Conservation (phyloP, 306 rosid species). For the Mimosa bimucronata region DNA sequence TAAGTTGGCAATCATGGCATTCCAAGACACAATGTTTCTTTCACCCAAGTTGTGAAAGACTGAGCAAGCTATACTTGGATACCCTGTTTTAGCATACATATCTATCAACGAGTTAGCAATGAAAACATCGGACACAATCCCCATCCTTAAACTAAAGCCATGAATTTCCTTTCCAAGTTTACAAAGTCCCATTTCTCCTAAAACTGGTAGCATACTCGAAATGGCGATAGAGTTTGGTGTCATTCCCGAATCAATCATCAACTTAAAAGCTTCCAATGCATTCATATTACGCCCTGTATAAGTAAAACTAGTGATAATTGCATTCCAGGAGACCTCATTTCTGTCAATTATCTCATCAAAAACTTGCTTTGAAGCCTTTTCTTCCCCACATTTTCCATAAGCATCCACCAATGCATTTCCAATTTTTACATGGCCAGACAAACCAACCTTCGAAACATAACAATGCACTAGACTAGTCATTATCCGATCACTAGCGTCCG, state of each 20-base stretch:
- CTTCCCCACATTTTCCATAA: constrained; percentile 79
- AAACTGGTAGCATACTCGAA: constrained; percentile 71
- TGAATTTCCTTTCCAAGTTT: constrained; percentile 68
- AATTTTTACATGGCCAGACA: constrained; percentile 55
- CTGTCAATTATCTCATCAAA: constrained; percentile 69
- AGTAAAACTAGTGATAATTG: constrained; percentile 69
- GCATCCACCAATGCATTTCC: constrained; percentile 78
- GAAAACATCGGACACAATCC: constrained; percentile 65
- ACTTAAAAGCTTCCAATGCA: constrained; percentile 61
- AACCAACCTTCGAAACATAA: constrained; percentile 73
- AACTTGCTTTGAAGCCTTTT: constrained; percentile 58
- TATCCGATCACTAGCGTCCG: constrained; percentile 52
- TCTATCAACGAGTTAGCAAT: constrained; percentile 77
- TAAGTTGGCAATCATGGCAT: constrained; percentile 86
- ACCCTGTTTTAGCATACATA: constrained; percentile 82
- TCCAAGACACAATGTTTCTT: constrained; percentile 83
- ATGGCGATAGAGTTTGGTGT: constrained; percentile 72
- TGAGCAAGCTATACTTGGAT: constrained; percentile 48
- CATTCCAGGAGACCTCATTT: constrained; percentile 90
- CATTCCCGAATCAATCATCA: constrained; percentile 61
- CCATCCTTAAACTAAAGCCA: constrained; percentile 65
- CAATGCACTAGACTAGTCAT: constrained; percentile 66
- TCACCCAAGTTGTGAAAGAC: constrained; percentile 61
- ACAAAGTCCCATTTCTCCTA: constrained; percentile 67
- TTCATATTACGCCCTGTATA: constrained; percentile 48